These are phyloP conservation scores for Cucurbita argyrosperma DNA, from an alignment of 306 rosid genomes.

Conservation along the genomic window DNA sequence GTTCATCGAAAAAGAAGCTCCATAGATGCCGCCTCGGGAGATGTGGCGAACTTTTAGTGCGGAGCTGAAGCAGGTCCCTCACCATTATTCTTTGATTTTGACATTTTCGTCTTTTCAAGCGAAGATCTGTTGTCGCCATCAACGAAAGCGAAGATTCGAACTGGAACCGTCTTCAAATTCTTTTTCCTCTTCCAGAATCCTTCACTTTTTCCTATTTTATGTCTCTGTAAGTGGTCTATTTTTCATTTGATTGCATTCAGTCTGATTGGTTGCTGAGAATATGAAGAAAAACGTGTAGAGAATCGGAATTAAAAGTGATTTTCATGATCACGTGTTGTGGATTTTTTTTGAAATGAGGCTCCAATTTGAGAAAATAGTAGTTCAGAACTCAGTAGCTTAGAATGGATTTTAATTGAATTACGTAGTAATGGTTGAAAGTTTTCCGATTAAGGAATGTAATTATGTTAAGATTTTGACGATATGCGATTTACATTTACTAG, in stretches of 20 bases:
- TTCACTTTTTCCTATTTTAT: background rate
- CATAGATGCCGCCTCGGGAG: background rate
- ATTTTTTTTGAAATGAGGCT: background rate
- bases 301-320: background rate
- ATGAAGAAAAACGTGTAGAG: background rate
- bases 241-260: background rate
- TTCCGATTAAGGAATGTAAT: background rate
- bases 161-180: background rate
- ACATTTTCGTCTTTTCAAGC: background rate
- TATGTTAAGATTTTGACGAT: background rate
- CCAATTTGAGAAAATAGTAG: background rate
- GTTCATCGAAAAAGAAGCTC: background rate
- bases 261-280: constrained; percentile 1
- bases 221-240: constrained; percentile 3
- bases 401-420: background rate
- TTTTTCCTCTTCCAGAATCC: background rate
- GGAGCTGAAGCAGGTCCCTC: background rate
- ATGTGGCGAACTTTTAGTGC: background rate
- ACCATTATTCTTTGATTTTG: background rate
- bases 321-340: background rate
- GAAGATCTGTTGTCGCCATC: background rate
- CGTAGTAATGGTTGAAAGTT: background rate
- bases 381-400: background rate
- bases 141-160: background rate
- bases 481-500: background rate